These are phyloP conservation scores for Angomonas ambiguus DNA, from an alignment of 208 protist genomes.

Conservation along the genomic window DNA sequence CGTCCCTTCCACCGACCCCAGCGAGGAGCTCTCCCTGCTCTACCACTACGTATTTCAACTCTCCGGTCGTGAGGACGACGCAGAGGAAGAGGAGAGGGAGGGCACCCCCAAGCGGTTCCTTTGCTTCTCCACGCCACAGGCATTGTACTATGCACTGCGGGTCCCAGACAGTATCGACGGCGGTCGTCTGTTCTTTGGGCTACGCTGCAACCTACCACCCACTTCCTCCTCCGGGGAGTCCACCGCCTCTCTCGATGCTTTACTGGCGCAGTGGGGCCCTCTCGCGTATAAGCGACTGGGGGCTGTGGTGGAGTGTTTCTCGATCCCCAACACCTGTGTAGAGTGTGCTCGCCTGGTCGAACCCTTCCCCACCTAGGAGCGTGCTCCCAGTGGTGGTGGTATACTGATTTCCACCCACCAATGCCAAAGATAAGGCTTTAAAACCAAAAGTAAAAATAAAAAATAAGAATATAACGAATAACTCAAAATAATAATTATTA, in stretches of 20 bases:
- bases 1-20: slow-evolving; percentile 42
- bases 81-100: background rate
- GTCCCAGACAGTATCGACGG: slow-evolving; percentile 54
- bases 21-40: slow-evolving; percentile 23
- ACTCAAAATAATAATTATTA: no score
- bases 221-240: no score
- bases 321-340: slow-evolving; percentile 56
- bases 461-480: no score
- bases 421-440: no score
- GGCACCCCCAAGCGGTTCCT: slow-evolving; percentile 11
- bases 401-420: no score
- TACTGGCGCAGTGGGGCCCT: slow-evolving; percentile 6
- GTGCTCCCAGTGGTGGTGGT: background rate
- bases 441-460: no score
- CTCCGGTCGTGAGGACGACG: slow-evolving; percentile 16
- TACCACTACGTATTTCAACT: slow-evolving; percentile 57
- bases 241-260: slow-evolving; percentile 54
- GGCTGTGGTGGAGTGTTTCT: slow-evolving; percentile 26
- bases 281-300: background rate
- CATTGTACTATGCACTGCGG: slow-evolving; percentile 53
- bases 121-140: slow-evolving; percentile 33
- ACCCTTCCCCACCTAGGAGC: background rate
- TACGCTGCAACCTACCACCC: background rate
- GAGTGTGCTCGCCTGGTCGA: slow-evolving; percentile 27
- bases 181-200: slow-evolving; percentile 63